Percentiles rank a stretch among this genome's conserved stretches.
phyloP scores from a whole-genome alignment of 192 early-diverging fungal genomes.

The Cetraspora pellucida region DNA sequence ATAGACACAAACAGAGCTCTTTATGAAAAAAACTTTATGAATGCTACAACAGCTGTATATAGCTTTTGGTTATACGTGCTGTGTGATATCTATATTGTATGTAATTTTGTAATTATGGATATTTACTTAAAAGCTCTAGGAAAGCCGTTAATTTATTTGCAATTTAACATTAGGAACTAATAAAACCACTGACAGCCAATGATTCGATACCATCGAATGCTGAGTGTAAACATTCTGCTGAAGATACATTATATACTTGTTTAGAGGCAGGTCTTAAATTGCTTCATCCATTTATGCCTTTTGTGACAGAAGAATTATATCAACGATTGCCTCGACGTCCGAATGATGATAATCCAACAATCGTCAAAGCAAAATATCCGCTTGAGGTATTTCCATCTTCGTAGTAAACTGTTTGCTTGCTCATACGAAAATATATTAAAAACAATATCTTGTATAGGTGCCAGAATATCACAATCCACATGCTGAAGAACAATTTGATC shows the following conservation, averaged over 20 bases:
- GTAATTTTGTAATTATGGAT: constrained; percentile 4
- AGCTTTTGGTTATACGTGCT: constrained; percentile 97
- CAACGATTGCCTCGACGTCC: constrained; percentile 88
- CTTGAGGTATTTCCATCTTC: constrained; percentile 26
- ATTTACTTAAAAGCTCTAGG: neutral
- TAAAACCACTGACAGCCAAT: constrained; percentile 85
- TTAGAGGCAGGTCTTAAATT: constrained; percentile 89
- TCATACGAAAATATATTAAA: neutral
- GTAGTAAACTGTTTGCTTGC: neutral
- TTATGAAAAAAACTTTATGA: constrained; percentile 88
- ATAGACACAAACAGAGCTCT: constrained; percentile 77
- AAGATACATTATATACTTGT: constrained; percentile 93
- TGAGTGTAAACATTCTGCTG: constrained; percentile 58
- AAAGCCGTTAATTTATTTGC: neutral
- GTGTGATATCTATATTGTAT: constrained; percentile 94
- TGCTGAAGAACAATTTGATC: constrained; percentile 80
- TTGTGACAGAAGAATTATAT: constrained; percentile 98
- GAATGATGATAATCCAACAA: constrained; percentile 65
- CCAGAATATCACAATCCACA: constrained; percentile 59
- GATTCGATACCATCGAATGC: constrained; percentile 55
- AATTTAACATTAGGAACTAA: constrained; percentile 56
- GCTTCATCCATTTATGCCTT: constrained; percentile 98
- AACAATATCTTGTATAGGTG: constrained; percentile 38
- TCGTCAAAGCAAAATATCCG: constrained; percentile 74
- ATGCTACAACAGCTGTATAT: constrained; percentile 83